Conservation (phyloP, 2,329 filamentous ascomycete species). For the Claviceps digitariae region DNA sequence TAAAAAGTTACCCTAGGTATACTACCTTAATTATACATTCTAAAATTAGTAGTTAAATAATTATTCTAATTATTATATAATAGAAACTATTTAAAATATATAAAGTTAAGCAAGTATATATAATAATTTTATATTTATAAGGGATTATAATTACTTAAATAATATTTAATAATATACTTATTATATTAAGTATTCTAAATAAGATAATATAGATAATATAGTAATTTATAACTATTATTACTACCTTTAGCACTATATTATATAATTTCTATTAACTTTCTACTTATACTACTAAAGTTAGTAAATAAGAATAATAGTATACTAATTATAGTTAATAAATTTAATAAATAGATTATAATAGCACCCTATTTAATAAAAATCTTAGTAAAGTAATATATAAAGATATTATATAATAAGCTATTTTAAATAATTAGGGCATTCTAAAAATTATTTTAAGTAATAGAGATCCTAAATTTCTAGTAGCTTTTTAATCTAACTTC, state of each 20-base stretch:
- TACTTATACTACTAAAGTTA: neutral
- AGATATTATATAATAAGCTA: neutral
- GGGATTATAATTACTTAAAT: neutral
- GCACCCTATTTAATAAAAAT: neutral
- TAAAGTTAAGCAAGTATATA: neutral
- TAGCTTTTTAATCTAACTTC: neutral
- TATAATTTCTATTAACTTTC: neutral
- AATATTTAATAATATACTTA: neutral
- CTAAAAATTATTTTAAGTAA: neutral
- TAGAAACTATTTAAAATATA: neutral
- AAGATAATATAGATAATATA: neutral
- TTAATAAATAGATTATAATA: neutral
- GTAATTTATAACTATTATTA: neutral
- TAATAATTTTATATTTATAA: neutral
- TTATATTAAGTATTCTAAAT: neutral
- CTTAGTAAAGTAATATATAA: neutral
- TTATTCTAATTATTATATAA: neutral
- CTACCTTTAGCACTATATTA: neutral
- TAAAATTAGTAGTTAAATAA: neutral
- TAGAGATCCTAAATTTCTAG: neutral
- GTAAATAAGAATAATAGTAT: neutral
- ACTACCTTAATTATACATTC: neutral
- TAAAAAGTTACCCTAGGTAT: too few species aligned
- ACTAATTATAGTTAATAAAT: neutral
- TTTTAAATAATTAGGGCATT: neutral